Evolutionary conservation across 305 asterid species (phyloP).

Genomic region (Fraxinus velutina): DNA sequence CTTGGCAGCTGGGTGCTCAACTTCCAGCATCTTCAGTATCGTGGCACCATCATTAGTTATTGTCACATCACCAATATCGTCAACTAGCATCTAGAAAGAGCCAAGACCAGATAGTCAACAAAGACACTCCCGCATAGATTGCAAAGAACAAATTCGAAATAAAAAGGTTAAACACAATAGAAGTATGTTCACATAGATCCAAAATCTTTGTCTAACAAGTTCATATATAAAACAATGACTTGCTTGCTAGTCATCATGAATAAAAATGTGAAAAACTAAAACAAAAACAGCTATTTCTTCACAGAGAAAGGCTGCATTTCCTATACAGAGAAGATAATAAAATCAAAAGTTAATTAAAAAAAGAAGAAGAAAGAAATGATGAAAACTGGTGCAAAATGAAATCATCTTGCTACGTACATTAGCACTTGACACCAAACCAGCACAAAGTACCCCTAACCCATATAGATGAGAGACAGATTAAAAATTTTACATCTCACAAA

Average conservation of each 20-base stretch:
- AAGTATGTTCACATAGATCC: constrained; percentile 3
- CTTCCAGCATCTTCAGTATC: constrained; percentile 88
- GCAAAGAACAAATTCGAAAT: not conserved
- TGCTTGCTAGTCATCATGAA: not conserved
- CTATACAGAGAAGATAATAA: not conserved
- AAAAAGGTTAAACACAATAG: not conserved
- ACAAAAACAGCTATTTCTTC: not conserved
- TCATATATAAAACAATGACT: not conserved
- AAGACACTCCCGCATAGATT: constrained; percentile 5
- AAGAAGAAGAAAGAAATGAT: not conserved
- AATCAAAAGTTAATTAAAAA: not conserved
- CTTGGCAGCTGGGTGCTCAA: constrained; percentile 99
- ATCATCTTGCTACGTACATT: not conserved
- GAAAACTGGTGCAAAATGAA: not conserved
- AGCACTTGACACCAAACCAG: not conserved
- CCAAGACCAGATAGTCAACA: constrained; percentile 18
- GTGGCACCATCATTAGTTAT: constrained; percentile 98
- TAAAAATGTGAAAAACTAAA: not conserved
- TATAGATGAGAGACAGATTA: not conserved
- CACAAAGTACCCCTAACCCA: not conserved
- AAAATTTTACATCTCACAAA: not conserved
- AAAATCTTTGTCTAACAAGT: not conserved
- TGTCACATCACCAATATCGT: constrained; percentile 92
- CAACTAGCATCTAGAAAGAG: constrained; percentile 81
- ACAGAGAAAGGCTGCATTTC: not conserved